Evolutionary conservation across 495 filamentous ascomycete genomes (phyloP).

Genomic region (Penicillium coffeae): DNA sequence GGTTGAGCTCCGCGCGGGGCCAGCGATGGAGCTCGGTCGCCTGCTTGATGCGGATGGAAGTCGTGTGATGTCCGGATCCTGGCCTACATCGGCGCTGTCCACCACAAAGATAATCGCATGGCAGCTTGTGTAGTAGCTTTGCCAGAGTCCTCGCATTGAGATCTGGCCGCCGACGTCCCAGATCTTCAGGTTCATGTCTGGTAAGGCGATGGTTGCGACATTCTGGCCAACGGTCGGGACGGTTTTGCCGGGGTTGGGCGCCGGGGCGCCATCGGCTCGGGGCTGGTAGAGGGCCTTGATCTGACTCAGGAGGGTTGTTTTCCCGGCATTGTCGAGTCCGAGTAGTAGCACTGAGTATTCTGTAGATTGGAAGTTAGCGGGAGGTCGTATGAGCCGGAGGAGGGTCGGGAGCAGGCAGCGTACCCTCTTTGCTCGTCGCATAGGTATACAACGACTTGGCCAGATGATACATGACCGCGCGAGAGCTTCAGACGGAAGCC

Average conservation of each 20-base stretch:
- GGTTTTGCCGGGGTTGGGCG: slow-evolving; percentile 59
- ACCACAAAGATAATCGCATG: slow-evolving; percentile 98
- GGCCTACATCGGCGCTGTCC: slow-evolving; percentile 87
- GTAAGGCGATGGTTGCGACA: slow-evolving; percentile 80
- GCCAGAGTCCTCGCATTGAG: slow-evolving; percentile 84
- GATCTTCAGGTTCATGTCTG: slow-evolving; percentile 94
- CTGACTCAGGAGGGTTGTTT: slow-evolving; percentile 96
- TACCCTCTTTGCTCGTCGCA: slow-evolving; percentile 92
- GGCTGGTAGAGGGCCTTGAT: slow-evolving; percentile 84
- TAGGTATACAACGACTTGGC: slow-evolving; percentile 91
- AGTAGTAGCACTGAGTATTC: slow-evolving; percentile 98
- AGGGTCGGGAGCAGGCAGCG: slow-evolving; percentile 1
- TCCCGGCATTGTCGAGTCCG: slow-evolving; percentile 96
- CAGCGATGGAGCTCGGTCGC: slow-evolving; percentile 30
- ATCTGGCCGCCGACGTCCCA: slow-evolving; percentile 98
- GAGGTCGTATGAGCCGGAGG: too few relatives aligned
- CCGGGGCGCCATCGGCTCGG: slow-evolving; percentile 49
- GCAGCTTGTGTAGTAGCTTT: slow-evolving; percentile 87
- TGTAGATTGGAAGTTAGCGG: slow-evolving; percentile 27
- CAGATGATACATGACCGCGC: slow-evolving; percentile 85
- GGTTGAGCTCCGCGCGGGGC: slow-evolving; percentile 13
- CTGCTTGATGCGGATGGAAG: slow-evolving; percentile 22
- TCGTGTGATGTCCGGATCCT: slow-evolving; percentile 54
- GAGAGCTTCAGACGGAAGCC: slow-evolving; percentile 10
- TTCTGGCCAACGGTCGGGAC: slow-evolving; percentile 98